phyloP scores from a whole-genome alignment of 768 basidiomycete genomes.

The Russula sp. region DNA sequence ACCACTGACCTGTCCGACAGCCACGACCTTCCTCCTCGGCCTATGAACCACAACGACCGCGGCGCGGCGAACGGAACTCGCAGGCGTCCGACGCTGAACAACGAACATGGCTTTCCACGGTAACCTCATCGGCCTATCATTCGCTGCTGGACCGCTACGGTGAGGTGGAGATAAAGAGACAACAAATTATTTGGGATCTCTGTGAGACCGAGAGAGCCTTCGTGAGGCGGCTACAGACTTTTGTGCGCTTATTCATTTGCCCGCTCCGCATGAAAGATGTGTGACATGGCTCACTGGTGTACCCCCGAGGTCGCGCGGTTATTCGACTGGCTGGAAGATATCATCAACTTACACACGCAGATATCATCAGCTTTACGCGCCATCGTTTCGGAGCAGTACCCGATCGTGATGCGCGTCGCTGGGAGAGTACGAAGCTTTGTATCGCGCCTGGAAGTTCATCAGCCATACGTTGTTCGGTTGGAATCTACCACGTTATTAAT shows the following conservation, averaged over 20 bases:
- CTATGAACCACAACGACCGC: constrained; percentile 12
- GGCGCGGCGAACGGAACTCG: constrained; percentile 8
- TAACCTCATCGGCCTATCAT: constrained; percentile 35
- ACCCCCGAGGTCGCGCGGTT: constrained; percentile 65
- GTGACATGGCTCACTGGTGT: constrained; percentile 80
- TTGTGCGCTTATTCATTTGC: constrained; percentile 69
- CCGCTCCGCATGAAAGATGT: constrained; percentile 70
- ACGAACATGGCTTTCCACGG: constrained; percentile 31
- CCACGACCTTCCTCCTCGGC: not conserved
- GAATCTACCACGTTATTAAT: constrained; percentile 57
- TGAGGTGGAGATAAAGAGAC: constrained; percentile 54
- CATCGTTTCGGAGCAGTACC: constrained; percentile 42
- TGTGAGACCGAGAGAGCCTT: constrained; percentile 66
- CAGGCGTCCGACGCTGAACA: constrained; percentile 13
- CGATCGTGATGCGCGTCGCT: constrained; percentile 54
- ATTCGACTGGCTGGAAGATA: constrained; percentile 88
- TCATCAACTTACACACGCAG: constrained; percentile 70
- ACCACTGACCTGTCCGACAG: not conserved
- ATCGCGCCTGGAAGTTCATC: constrained; percentile 72
- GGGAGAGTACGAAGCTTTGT: constrained; percentile 60
- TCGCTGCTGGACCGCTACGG: constrained; percentile 44
- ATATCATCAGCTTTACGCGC: constrained; percentile 51
- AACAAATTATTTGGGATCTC: constrained; percentile 67
- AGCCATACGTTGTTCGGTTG: constrained; percentile 79
- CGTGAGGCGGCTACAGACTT: constrained; percentile 59